Evolutionary conservation across 2,329 filamentous ascomycete genomes (phyloP).

Genomic region (Sordariomycetes sp.): DNA sequence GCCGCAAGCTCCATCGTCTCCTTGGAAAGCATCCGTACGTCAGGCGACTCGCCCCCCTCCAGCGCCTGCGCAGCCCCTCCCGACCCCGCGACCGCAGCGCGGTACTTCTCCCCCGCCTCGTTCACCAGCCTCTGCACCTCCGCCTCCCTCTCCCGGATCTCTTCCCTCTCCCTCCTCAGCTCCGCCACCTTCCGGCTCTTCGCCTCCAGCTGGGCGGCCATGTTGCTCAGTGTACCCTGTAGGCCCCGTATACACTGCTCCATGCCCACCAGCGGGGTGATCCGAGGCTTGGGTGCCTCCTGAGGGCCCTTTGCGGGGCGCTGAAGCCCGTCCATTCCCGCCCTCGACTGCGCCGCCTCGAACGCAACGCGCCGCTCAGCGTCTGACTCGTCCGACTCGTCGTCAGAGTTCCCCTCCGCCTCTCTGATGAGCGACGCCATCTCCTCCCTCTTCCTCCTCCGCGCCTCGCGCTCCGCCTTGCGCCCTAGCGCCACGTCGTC

Average conservation of each 20-base stretch:
- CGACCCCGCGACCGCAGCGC: slow-evolving; percentile 23
- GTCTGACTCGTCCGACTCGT: slow-evolving; percentile 55
- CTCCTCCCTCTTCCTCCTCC: slow-evolving; percentile 52
- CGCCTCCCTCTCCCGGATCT: slow-evolving; percentile 55
- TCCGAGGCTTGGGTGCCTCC: slow-evolving; percentile 34
- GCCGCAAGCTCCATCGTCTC: slow-evolving; percentile 11
- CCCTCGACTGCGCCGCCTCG: slow-evolving; percentile 72
- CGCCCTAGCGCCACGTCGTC: slow-evolving; percentile 65
- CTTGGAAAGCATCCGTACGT: slow-evolving; percentile 6
- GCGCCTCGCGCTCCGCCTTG: slow-evolving; percentile 63
- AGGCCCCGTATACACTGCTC: slow-evolving; percentile 52
- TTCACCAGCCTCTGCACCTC: slow-evolving; percentile 73
- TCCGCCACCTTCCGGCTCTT: slow-evolving; percentile 52
- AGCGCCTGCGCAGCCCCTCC: slow-evolving; percentile 5
- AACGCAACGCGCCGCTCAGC: slow-evolving; percentile 68
- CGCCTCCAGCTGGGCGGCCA: slow-evolving; percentile 48
- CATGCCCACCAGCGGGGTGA: slow-evolving; percentile 66
- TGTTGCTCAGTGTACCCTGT: slow-evolving; percentile 43
- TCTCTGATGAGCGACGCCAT: slow-evolving; percentile 76
- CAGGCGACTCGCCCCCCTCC: slow-evolving; percentile 8
- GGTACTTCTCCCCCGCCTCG: slow-evolving; percentile 59
- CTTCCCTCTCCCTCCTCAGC: slow-evolving; percentile 52
- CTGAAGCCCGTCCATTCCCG: slow-evolving; percentile 63
- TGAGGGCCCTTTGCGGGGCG: slow-evolving; percentile 2
- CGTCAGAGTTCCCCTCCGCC: slow-evolving; percentile 54